Evolutionary conservation across 208 protist species (phyloP).

Genomic region (Acanthamoeba sp.): DNA sequence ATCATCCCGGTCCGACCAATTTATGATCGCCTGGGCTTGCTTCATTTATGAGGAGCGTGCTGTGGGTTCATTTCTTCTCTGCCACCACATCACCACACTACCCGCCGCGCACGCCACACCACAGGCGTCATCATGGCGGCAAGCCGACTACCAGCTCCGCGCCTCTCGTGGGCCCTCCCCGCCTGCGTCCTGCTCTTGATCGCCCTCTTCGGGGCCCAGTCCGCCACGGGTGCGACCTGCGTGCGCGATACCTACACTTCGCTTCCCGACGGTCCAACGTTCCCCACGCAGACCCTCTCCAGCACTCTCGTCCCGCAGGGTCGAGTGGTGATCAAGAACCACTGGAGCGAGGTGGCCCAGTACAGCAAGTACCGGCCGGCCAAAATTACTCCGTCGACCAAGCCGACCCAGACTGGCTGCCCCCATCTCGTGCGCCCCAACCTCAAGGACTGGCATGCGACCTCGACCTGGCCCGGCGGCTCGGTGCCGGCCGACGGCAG

Average conservation of each 20-base stretch:
- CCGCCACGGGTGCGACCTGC: neutral
- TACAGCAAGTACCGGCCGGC: neutral
- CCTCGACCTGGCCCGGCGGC: slow-evolving; percentile 55
- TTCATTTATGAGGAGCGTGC: too few relatives aligned
- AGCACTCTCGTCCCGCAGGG: neutral
- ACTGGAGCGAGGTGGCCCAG: neutral
- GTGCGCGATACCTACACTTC: neutral
- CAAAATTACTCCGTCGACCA: neutral
- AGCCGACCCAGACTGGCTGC: neutral
- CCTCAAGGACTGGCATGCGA: slow-evolving; percentile 69
- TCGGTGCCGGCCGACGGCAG: neutral
- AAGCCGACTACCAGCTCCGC: too few relatives aligned
- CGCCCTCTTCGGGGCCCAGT: too few relatives aligned
- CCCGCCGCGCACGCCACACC: too few relatives aligned
- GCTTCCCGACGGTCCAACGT: neutral
- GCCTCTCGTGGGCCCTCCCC: too few relatives aligned
- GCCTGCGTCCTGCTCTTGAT: too few relatives aligned
- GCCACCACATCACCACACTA: too few relatives aligned
- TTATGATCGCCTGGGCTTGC: too few relatives aligned
- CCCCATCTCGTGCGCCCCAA: slow-evolving; percentile 29
- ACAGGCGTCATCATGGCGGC: too few relatives aligned
- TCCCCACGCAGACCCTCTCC: neutral
- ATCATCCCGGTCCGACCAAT: too few relatives aligned
- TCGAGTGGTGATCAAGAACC: neutral
- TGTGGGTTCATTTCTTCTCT: too few relatives aligned